Evolutionary conservation across 257 asterid genomes (phyloP), one percentile per base, ranked within the genome.

Genomic region (Scutellaria minor): DNA sequence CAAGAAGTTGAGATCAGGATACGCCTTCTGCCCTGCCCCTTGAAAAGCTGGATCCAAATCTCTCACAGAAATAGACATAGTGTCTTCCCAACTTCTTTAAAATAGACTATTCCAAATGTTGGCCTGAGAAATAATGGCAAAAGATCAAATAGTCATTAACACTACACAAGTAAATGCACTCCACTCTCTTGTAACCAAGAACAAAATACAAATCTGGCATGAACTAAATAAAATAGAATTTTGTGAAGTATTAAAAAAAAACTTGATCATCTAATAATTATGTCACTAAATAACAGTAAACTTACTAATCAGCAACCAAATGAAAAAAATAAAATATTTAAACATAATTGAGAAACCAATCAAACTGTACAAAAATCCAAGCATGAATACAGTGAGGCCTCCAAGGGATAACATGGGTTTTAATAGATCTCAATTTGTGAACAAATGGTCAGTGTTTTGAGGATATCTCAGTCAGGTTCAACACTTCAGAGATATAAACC

Each of bases 31-130:
- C 47, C 97, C 97, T 52, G 87, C 89, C 73, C 89, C 94, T 67
- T 82, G 90, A 73, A 90, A 87, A 77, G 88, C 89, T 47, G 90
- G 84, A 82, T 90, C 97, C 83, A 88, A 80, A 57, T 90, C 90
- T 70, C 80, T 90, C 87, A 80, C 75, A 72, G 98, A 93, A 73
- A 84, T 87, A 80, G 95, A 80, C 98, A 90, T 90, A 57, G 41
- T 76, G 77, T 71, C 75, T 57, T 68, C 73, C 68, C 73, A 68
- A 80, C 73, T 74, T 77, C 78, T 76, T 55, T 62, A 46, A 24
- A 75, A 37, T 39, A 67, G 58, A 66, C 56, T n/a, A 44, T 55
- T 65, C 62, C 63, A 41, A 58, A 70, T 59, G 67, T 69, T 66
- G 65, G 57, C 83, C 90, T 83, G 85, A 78, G 82, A 71, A 45